These are phyloP conservation scores for Hypomontagnella submonticulosa DNA, from an alignment of 495 filamentous ascomycete genomes.

Conservation along the genomic window DNA sequence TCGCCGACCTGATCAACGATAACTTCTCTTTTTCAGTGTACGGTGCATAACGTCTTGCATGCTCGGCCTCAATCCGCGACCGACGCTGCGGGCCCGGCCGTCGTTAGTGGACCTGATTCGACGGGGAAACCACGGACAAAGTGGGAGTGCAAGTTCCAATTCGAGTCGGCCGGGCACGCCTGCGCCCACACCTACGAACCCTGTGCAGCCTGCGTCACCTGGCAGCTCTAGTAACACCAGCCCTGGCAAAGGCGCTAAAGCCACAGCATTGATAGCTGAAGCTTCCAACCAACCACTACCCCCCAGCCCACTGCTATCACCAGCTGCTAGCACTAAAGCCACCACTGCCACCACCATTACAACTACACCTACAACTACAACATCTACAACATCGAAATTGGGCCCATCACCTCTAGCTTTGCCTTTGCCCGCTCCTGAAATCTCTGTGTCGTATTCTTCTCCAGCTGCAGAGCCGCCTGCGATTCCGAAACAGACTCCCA, in stretches of 20 bases:
- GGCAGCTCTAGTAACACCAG: conserved; percentile 13
- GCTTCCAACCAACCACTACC: conserved; percentile 65
- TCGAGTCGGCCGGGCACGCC: conserved; percentile 49
- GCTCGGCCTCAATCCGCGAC: conserved; percentile 65
- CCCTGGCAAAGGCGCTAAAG: conserved; percentile 39
- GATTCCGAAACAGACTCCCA: conserved; percentile 53
- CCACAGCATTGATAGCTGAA: conserved; percentile 51
- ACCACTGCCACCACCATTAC: conserved; percentile 50
- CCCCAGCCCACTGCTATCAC: conserved; percentile 59
- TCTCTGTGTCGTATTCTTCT: conserved; percentile 44
- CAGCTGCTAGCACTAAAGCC: conserved; percentile 43
- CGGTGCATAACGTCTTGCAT: conserved; percentile 49
- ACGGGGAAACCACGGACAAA: conserved; percentile 50
- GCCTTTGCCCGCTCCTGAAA: conserved; percentile 46
- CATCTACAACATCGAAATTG: conserved; percentile 44
- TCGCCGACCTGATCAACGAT: conserved; percentile 13
- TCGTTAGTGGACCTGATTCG: conserved; percentile 79
- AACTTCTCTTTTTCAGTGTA: conserved; percentile 21
- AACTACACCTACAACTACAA: conserved; percentile 54
- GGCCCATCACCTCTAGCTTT: conserved; percentile 46
- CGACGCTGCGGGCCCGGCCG: conserved; percentile 73
- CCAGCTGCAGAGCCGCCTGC: conserved; percentile 48
- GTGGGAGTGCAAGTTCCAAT: conserved; percentile 45
- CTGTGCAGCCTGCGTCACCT: conserved; percentile 37
- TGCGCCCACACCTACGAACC: conserved; percentile 32